Base-by-base conservation (phyloP, 1,139 yeast species). In the Suhomyces wounanorum region DNA sequence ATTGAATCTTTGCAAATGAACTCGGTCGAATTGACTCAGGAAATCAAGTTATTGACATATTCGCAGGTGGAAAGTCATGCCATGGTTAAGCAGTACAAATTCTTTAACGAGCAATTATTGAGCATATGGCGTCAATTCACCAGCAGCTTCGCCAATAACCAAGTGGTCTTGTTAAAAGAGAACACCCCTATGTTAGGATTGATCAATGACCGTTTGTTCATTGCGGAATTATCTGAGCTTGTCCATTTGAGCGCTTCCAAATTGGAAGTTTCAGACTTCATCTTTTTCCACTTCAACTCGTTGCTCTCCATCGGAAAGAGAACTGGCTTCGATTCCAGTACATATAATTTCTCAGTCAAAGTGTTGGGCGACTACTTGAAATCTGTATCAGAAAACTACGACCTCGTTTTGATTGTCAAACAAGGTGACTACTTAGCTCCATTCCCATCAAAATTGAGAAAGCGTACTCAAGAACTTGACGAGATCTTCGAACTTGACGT, bases 181-280 rank as follows among this genome's bases (percentile, higher is more conserved):
- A 41, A 42, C 25, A 40, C 43, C n/a, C 45, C 50, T 17, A 41
- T 46, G 31, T 44, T 69, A 46, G 60, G 61, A 42, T 58, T 69
- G 43, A 69, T 78, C 48, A 75, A 69, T 57, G 83, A 80, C 58
- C 70, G 73, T 55, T 57, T 67, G 26, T 81, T 75, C 62, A 76
- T 79, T 53, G 72, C 69, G 47, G 84, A 81, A 60, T 61, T 81
- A 52, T 66, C 78, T 40, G 81, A 79, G 61, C 68, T 81, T 59
- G 68, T 73, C 38, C 78, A 72, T 57, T 62, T 75, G 41, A 51
- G 49, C 40, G 41, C 39, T 16, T 30, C 48, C 7, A 31, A 47
- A 7, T 44, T 43, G 28, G 52, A 63, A 14, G 58, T 64, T 16
- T 53, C 55, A 7, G 74, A 69, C 50, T 54, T 61, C 23, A 54